Conservation (phyloP, 2,329 filamentous ascomycete genomes). For the Exserohilum turcica region DNA sequence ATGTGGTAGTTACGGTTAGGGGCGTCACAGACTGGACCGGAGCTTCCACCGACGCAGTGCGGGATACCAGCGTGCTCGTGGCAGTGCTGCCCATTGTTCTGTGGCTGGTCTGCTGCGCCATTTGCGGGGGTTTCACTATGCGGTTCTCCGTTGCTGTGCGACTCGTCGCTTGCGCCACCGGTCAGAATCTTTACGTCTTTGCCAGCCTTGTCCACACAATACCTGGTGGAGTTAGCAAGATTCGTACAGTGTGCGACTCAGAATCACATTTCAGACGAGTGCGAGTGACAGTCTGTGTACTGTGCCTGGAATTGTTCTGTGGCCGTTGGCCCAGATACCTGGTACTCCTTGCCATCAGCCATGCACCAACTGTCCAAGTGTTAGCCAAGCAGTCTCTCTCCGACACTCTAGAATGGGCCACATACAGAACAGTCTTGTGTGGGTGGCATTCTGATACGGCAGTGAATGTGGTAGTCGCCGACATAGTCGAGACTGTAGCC, state of each 20-base stretch:
- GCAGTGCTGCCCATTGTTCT: conserved; percentile 49
- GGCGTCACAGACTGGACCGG: conserved; percentile 55
- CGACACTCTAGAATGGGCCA: not conserved
- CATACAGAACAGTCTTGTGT: conserved; percentile 55
- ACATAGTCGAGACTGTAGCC: conserved; percentile 2
- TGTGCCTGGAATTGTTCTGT: conserved; percentile 62
- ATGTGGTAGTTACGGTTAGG: conserved; percentile 67
- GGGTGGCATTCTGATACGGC: conserved; percentile 60
- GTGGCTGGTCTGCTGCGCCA: not conserved
- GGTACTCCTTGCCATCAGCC: conserved; percentile 50
- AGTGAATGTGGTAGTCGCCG: conserved; percentile 41
- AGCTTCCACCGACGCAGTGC: conserved; percentile 62
- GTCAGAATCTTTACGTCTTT: conserved; percentile 64
- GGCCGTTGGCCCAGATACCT: conserved; percentile 58
- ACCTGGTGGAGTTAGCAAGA: conserved; percentile 52
- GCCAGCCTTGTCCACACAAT: conserved; percentile 64
- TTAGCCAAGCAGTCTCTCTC: conserved; percentile 14
- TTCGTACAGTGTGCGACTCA: not conserved
- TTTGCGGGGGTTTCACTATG: conserved; percentile 23
- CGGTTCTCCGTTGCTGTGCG: conserved; percentile 21
- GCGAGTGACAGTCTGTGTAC: conserved; percentile 69
- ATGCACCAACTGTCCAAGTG: conserved; percentile 50
- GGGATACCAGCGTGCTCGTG: conserved; percentile 79
- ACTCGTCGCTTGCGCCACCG: conserved; percentile 38
- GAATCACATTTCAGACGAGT: conserved; percentile 63